A percentile compares a stretch with the other conserved stretches of the same genome.
Evolutionary conservation across 1,139 yeast species (phyloP).

Genomic region (Hyphopichia khmerensis): DNA sequence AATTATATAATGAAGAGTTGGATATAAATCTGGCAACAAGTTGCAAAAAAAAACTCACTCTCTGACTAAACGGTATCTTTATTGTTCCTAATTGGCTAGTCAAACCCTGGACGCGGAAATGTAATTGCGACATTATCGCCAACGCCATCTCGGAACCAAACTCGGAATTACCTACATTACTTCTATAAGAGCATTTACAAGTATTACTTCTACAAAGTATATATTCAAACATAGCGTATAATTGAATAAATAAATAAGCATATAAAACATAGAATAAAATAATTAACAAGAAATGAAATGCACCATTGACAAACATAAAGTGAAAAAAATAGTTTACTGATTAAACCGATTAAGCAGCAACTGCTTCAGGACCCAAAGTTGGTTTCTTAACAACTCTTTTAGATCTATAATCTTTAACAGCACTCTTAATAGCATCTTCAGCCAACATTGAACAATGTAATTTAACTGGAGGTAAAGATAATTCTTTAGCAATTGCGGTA

Average conservation of each 20-base stretch:
- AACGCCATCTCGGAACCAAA: too few relatives aligned
- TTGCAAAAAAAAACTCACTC: too few relatives aligned
- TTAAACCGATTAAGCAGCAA: conserved; percentile 7
- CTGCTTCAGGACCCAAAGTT: conserved; percentile 53
- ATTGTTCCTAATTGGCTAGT: too few relatives aligned
- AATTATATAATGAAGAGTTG: conserved; percentile 14
- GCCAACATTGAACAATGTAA: conserved; percentile 98
- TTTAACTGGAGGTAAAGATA: conserved; percentile 94
- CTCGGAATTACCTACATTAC: too few relatives aligned
- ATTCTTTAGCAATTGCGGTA: conserved; percentile 88
- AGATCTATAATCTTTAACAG: conserved; percentile 88
- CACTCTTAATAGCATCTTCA: conserved; percentile 96
- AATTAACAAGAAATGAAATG: neutral
- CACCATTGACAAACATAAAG: neutral
- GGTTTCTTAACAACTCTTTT: conserved; percentile 55
- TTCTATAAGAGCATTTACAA: too few relatives aligned
- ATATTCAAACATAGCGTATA: neutral
- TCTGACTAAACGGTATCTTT: too few relatives aligned
- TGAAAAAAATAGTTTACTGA: too few relatives aligned
- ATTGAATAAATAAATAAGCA: neutral
- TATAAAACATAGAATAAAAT: neutral
- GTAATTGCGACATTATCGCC: too few relatives aligned
- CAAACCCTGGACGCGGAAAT: too few relatives aligned
- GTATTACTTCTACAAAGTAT: too few relatives aligned
- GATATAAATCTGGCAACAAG: neutral